These are phyloP conservation scores for Hemisphaericaspora xylanilytica DNA, from an alignment of 1,139 yeast genomes.

Conservation along the genomic window DNA sequence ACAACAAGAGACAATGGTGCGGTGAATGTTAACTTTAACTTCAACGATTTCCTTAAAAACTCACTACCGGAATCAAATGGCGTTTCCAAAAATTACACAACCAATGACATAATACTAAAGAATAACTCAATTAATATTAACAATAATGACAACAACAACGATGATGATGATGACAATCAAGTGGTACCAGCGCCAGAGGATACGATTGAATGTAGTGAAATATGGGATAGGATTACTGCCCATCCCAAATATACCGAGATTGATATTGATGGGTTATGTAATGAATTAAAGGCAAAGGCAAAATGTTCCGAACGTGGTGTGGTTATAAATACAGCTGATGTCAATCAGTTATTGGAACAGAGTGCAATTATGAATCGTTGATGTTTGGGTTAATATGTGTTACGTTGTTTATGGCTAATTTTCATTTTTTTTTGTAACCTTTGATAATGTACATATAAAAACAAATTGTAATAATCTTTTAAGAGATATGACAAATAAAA, in stretches of 20 bases:
- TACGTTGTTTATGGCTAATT: neutral
- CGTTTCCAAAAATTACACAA: neutral
- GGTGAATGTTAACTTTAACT: slow-evolving; percentile 30
- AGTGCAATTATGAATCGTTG: slow-evolving; percentile 24
- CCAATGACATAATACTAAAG: neutral
- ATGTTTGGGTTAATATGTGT: neutral
- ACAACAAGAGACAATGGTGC: slow-evolving; percentile 34
- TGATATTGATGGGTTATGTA: slow-evolving; percentile 90
- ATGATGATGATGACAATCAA: slow-evolving; percentile 24
- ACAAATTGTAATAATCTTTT: too few species aligned
- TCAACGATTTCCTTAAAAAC: slow-evolving; percentile 38
- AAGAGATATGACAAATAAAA: slow-evolving; percentile 1
- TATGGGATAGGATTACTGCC: slow-evolving; percentile 93
- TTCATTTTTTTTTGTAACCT: too few species aligned
- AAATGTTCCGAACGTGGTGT: slow-evolving; percentile 93
- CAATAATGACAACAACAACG: slow-evolving; percentile 4
- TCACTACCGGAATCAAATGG: slow-evolving; percentile 12
- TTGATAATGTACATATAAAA: too few species aligned
- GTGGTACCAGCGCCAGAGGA: slow-evolving; percentile 39
- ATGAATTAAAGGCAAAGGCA: slow-evolving; percentile 87
- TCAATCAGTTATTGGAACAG: slow-evolving; percentile 57
- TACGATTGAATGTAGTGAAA: slow-evolving; percentile 68
- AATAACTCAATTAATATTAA: too few species aligned
- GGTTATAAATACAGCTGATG: slow-evolving; percentile 76
- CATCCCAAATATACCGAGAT: slow-evolving; percentile 92